Evolutionary conservation across 202 grass and related monocot genomes (phyloP).

Genomic region (Saccharum hybrid): DNA sequence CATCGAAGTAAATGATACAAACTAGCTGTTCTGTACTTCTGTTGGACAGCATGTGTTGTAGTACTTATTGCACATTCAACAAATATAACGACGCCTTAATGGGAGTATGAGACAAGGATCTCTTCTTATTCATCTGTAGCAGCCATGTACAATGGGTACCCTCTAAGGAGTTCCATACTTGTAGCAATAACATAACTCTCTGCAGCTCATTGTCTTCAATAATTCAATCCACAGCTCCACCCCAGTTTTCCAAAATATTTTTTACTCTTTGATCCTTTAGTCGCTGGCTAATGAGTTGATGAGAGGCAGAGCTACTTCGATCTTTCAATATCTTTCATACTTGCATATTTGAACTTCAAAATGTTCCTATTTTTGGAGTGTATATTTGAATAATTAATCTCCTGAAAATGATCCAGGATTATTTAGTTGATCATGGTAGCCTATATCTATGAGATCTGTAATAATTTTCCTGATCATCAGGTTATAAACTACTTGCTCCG

Average conservation of each 20-base stretch:
- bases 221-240: background rate
- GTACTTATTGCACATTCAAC: background rate
- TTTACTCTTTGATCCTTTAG: too few relatives aligned
- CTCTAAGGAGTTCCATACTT: background rate
- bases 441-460: background rate
- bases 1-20: too few relatives aligned
- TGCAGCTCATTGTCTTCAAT: background rate
- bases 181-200: background rate
- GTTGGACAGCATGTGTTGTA: background rate
- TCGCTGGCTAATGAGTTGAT: too few relatives aligned
- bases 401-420: background rate
- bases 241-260: too few relatives aligned
- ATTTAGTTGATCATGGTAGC: slow-evolving; percentile 28
- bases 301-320: too few relatives aligned
- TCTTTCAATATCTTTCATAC: background rate
- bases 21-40: too few relatives aligned
- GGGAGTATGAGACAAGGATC: background rate
- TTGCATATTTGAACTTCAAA: background rate
- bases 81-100: background rate
- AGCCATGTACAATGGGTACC: background rate
- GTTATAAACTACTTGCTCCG: slow-evolving; percentile 91
- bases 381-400: background rate
- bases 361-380: background rate
- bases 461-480: slow-evolving; percentile 43
- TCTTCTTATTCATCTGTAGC: background rate